Evolutionary conservation across 1,139 yeast species (phyloP).

Genomic region (Saccharomyces hybrid): DNA sequence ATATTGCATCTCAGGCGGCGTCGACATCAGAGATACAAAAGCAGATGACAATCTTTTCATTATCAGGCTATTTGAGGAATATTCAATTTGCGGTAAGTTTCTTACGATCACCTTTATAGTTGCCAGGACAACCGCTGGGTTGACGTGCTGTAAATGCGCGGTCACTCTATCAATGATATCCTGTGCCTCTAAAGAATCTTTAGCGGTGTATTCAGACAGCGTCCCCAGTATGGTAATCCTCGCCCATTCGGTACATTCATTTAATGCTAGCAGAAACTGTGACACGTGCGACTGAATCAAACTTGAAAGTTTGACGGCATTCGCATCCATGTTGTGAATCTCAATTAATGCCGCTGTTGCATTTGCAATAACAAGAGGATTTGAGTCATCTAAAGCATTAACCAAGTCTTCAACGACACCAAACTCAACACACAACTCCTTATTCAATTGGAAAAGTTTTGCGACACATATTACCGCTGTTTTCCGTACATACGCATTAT

Average conservation of each 20-base stretch:
- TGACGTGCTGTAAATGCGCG: conserved; percentile 96
- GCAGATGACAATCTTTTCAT: conserved; percentile 79
- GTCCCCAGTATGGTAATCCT: conserved; percentile 84
- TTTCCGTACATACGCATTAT: conserved; percentile 93
- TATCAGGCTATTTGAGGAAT: conserved; percentile 27
- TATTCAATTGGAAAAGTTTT: conserved; percentile 80
- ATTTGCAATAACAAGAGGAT: conserved; percentile 96
- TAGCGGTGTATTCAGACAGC: conserved; percentile 59
- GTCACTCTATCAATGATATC: conserved; percentile 85
- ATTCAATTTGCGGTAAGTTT: conserved; percentile 49
- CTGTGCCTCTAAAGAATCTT: conserved; percentile 57
- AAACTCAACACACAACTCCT: conserved; percentile 73
- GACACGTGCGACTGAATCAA: conserved; percentile 34
- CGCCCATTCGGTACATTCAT: conserved; percentile 99
- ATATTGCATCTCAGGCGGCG: conserved; percentile 90
- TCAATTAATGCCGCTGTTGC: conserved; percentile 83
- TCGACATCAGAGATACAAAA: conserved; percentile 76
- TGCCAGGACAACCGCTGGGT: conserved; percentile 88
- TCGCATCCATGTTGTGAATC: conserved; percentile 62
- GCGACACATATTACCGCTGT: conserved; percentile 98
- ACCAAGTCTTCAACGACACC: conserved; percentile 73
- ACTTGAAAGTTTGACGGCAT: conserved; percentile 32
- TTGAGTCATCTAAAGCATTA: conserved; percentile 71
- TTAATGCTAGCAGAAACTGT: conserved; percentile 65
- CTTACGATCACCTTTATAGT: conserved; percentile 76